Evolutionary conservation across 192 early-diverging fungal genomes (phyloP), one percentile per base, ranked within the genome.

Genomic region (Jimgerdemannia lactiflua): DNA sequence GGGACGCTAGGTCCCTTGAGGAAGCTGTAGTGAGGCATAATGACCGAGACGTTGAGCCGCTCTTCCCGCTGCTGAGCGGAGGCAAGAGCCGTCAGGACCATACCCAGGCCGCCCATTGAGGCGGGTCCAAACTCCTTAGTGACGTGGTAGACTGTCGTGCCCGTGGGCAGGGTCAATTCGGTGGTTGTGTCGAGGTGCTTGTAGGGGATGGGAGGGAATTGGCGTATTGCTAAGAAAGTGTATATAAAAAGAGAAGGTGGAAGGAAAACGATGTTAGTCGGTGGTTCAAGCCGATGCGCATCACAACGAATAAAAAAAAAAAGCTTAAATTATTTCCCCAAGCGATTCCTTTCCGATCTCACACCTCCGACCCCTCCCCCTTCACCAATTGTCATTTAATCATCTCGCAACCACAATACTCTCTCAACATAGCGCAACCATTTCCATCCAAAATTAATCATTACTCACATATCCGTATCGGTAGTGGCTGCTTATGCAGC

Each of bases 111-210:
- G 67, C 86, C 84, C 86, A 87, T 87, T 4, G 86, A 77, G 3
- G 88, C 86, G 0, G 79, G 77, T 10, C 86, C 86, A 73, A 87
- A 89, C 67, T 89, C 88, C 70, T 86, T 89, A n/a, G 86, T 86
- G 64, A 89, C 75, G 70, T 89, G 88, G 43, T 86, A 89, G 10
- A 89, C 82, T 39, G 79, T 77, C 14, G 80, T 84, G 43, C 71
- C 77, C 71, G 78, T 74, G 18, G 71, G 71, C 44, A 75, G 76
- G 7, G 54, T 67, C 42, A 69, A 39, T 3, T 43, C 63, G 8
- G 70, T 41, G n/a, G 67, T 65, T 6, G 79, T 73, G 68, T 83
- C 82, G 39, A 89, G 72, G n/a, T 75, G 82, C 17, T 81, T 70
- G 44, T 89, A 89, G 9, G 75, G 75, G 7, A 88, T 73, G 9